Evolutionary conservation across 2,329 filamentous ascomycete genomes (phyloP).

Genomic region (Dothideomycetes sp.): DNA sequence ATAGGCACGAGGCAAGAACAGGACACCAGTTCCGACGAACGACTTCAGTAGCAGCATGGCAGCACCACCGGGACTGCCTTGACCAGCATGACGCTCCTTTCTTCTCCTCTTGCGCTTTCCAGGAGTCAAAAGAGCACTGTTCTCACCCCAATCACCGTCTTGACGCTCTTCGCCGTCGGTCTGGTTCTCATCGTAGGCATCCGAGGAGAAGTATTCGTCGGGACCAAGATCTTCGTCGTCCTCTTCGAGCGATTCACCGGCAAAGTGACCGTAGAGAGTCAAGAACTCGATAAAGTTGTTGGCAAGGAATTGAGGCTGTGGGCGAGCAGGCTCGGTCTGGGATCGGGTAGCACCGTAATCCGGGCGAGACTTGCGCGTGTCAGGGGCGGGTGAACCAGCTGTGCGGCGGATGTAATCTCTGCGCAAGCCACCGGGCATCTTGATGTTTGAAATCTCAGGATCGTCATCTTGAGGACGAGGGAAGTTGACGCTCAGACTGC

Average conservation of each 20-base stretch:
- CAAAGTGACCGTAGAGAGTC: slow-evolving; percentile 92
- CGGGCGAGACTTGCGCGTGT: slow-evolving; percentile 32
- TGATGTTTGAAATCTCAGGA: slow-evolving; percentile 81
- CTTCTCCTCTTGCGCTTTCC: slow-evolving; percentile 63
- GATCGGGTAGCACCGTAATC: slow-evolving; percentile 21
- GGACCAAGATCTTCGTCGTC: slow-evolving; percentile 83
- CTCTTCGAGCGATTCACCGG: slow-evolving; percentile 91
- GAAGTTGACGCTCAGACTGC: slow-evolving; percentile 82
- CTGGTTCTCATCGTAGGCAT: slow-evolving; percentile 49
- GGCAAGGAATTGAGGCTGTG: slow-evolving; percentile 62
- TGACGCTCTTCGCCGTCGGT: slow-evolving; percentile 45
- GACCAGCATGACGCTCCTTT: slow-evolving; percentile 66
- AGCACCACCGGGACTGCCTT: slow-evolving; percentile 69
- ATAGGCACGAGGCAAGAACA: slow-evolving; percentile 88
- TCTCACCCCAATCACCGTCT: slow-evolving; percentile 73
- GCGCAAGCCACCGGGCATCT: slow-evolving; percentile 86
- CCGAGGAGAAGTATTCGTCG: slow-evolving; percentile 85
- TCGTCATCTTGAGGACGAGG: slow-evolving; percentile 69
- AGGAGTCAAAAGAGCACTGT: slow-evolving; percentile 67
- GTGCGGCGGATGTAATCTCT: slow-evolving; percentile 77
- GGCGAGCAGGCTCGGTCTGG: slow-evolving; percentile 18
- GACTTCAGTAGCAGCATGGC: slow-evolving; percentile 86
- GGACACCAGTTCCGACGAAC: slow-evolving; percentile 90
- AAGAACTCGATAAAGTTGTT: slow-evolving; percentile 94
- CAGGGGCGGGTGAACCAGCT: slow-evolving; percentile 46